Evolutionary conservation across 2,329 filamentous ascomycete genomes (phyloP), one percentile per base, ranked within the genome.

Genomic region (Xylaria sp.): DNA sequence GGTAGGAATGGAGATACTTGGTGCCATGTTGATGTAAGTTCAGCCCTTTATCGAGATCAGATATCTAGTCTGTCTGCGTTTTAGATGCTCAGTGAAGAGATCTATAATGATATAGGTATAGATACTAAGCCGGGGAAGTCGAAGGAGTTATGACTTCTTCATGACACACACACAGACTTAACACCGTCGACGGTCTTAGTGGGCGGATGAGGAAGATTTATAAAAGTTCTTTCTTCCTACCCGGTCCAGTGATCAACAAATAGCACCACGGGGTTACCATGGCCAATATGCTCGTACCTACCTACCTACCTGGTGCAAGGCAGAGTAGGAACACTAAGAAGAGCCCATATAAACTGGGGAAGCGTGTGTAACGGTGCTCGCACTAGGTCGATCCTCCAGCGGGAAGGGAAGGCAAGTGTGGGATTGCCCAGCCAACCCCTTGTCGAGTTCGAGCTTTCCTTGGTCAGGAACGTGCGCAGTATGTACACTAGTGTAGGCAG

Each of bases 1-100:
- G 30, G 77, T 75, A 60, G 79, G 75, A 68, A 79, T 74, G 13
- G 78, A 73, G 65, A 78, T 77, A 57, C 78, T 75, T 48, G 79
- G 80, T 30, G 77, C 75, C 76, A 78, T 76, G 63, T 49, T 70
- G 59, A 52, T 1, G 23, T 30, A 30, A 30, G 23, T 30, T 30
- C 23, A 30, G 1, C 23, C 23, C 23, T 59, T 60, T 58, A 55
- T 47, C 59, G 34, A 59, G 58, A 48, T 50, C 58, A 63, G 62
- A 50, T 16, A 37, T 52, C 61, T 3, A 42, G 42, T 58, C 57
- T 13, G 10, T 46, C 57, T 34, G 35, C 9, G 50, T 42, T 35
- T 35, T 54, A 49, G n/a, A 54, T 11, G 50, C 42, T 46, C 42
- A 46, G 13, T 16, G 42, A 46, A 46, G 42, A 46, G 42, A 46